Conservation (phyloP, 1,139 yeast genomes). For the Yamadazyma membranifaciens region DNA sequence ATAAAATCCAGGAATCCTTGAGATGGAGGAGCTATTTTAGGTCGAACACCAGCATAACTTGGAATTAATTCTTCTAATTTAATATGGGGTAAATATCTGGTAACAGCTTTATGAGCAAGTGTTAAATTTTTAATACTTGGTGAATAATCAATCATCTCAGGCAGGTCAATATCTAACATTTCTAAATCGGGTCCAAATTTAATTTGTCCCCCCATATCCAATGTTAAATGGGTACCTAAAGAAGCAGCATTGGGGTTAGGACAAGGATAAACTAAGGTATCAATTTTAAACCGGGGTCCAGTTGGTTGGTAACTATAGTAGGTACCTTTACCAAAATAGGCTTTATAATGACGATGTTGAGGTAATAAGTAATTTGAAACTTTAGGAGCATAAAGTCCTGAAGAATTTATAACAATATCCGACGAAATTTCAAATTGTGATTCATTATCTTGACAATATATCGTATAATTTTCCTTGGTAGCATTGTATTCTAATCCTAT, state of each 20-base stretch:
- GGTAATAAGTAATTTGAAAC: constrained; percentile 73
- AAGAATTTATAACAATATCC: constrained; percentile 67
- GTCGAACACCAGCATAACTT: constrained; percentile 80
- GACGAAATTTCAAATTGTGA: constrained; percentile 45
- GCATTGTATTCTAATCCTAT: constrained; percentile 33
- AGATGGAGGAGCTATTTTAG: constrained; percentile 54
- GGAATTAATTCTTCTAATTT: constrained; percentile 54
- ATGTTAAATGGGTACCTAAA: constrained; percentile 82
- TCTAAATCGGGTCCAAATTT: constrained; percentile 89
- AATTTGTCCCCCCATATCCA: constrained; percentile 78
- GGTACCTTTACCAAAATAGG: constrained; percentile 80
- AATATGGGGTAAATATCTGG: constrained; percentile 61
- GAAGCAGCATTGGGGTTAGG: constrained; percentile 72
- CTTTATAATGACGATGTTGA: constrained; percentile 50
- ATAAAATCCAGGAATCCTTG: constrained; percentile 65
- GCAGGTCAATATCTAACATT: constrained; percentile 54
- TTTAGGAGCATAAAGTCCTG: constrained; percentile 72
- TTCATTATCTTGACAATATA: constrained; percentile 29
- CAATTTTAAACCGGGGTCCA: constrained; percentile 37
- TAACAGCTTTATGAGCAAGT: constrained; percentile 58
- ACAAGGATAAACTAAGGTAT: constrained; percentile 69
- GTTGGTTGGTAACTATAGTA: constrained; percentile 58
- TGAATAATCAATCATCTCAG: constrained; percentile 43
- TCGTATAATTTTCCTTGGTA: constrained; percentile 21
- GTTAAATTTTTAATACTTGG: constrained; percentile 49